These are phyloP conservation scores for Silene uniflora DNA, from an alignment of 148 eudicot species.

Conservation along the genomic window DNA sequence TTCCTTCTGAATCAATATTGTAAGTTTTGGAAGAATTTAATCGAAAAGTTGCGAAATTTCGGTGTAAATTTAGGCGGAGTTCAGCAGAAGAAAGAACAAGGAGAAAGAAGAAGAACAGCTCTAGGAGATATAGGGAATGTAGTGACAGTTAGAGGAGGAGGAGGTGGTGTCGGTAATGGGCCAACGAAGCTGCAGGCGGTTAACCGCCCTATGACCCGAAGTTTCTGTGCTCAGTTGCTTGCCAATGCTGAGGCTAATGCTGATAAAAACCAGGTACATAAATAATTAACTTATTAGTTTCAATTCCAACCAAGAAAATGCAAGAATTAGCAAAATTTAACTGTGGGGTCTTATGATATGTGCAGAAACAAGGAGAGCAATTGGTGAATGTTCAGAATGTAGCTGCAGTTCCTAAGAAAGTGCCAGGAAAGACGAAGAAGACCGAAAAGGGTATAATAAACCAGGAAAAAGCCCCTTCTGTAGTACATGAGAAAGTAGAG, in stretches of 20 bases:
- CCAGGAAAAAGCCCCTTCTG: conserved; percentile 23
- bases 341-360: conserved; percentile 1
- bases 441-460: conserved; percentile 12
- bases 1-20: not conserved
- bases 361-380: conserved; percentile 38
- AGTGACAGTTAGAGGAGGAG: conserved; percentile 22
- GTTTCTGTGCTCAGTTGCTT: conserved; percentile 45
- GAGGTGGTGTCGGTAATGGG: not conserved
- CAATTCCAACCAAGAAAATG: too few species aligned
- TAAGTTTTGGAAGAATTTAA: not conserved
- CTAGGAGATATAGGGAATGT: conserved; percentile 52
- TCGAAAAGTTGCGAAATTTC: not conserved
- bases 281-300: not conserved
- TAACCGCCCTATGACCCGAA: conserved; percentile 45
- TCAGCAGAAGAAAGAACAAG: conserved; percentile 30
- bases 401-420: conserved; percentile 26
- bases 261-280: conserved; percentile 34
- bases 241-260: conserved; percentile 48
- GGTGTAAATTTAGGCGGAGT: conserved; percentile 23
- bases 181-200: conserved; percentile 22
- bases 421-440: conserved; percentile 32
- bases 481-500: conserved; percentile 11
- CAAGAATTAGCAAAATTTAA: not conserved
- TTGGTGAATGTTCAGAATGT: conserved; percentile 29
- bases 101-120: conserved; percentile 44